A percentile compares a stretch with the other conserved stretches of the same genome.
Conservation (phyloP, 345 rosid species). For the Brassica nigra region DNA sequence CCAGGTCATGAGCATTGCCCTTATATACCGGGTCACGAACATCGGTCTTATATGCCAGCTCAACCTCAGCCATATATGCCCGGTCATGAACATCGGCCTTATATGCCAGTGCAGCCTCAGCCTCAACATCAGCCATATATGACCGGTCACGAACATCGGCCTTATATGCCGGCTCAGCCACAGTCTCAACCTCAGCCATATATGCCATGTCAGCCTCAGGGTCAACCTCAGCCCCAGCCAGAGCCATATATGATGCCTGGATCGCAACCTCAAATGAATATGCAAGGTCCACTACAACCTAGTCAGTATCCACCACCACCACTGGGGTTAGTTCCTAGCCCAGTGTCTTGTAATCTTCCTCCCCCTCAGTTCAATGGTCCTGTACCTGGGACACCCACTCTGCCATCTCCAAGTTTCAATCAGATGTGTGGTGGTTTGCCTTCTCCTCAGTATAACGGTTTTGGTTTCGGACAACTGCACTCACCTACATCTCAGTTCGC, state of each 20-base stretch:
- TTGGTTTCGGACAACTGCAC: constrained; percentile 48
- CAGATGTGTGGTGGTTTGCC: constrained; percentile 49
- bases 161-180: not conserved
- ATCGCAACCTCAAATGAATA: constrained; percentile 32
- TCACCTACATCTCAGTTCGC: constrained; percentile 90
- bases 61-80: not conserved
- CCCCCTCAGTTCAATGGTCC: constrained; percentile 64
- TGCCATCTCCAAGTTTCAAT: constrained; percentile 54
- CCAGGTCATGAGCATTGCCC: constrained; percentile 20
- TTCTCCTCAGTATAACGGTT: constrained; percentile 62
- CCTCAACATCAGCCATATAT: constrained; percentile 8
- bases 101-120: not conserved
- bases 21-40: not conserved
- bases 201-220: not conserved
- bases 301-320: constrained; percentile 45
- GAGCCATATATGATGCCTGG: constrained; percentile 31
- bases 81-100: not conserved
- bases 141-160: not conserved
- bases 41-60: not conserved
- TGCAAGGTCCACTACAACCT: constrained; percentile 41
- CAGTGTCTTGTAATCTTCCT: constrained; percentile 44
- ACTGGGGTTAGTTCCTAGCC: constrained; percentile 33
- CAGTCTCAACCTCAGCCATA: constrained; percentile 1
- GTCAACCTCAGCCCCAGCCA: constrained; percentile 26
- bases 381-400: constrained; percentile 45